phyloP scores from a whole-genome alignment of 2,329 filamentous ascomycete genomes.

The Aureobasidium namibiae region DNA sequence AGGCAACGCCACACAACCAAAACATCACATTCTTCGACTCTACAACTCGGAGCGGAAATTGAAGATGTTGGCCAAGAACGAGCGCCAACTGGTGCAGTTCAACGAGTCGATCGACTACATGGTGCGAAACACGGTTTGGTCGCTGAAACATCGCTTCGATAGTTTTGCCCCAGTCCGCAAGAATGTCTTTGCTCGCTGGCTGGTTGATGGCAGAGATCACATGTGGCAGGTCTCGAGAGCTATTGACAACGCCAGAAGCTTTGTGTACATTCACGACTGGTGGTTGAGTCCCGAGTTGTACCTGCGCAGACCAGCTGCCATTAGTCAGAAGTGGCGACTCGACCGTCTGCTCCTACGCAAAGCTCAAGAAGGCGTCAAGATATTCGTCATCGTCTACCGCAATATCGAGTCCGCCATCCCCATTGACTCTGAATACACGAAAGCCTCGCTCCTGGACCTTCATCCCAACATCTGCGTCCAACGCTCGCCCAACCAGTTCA shows the following conservation, averaged over 20 bases:
- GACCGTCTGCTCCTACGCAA: conserved; percentile 90
- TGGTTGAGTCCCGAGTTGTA: conserved; percentile 97
- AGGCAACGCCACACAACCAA: conserved; percentile 48
- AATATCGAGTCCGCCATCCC: conserved; percentile 96
- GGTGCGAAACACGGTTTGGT: conserved; percentile 75
- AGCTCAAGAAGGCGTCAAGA: conserved; percentile 88
- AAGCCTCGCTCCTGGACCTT: conserved; percentile 88
- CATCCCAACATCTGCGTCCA: conserved; percentile 96
- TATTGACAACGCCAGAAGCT: conserved; percentile 93
- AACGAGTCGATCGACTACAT: conserved; percentile 87
- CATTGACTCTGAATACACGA: conserved; percentile 97
- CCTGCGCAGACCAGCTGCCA: conserved; percentile 83
- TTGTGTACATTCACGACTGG: conserved; percentile 99
- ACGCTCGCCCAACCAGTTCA: conserved; percentile 91
- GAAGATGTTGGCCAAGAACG: conserved; percentile 83
- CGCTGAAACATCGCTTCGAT: conserved; percentile 73
- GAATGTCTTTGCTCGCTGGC: conserved; percentile 86
- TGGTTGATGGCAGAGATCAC: conserved; percentile 93
- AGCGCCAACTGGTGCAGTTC: conserved; percentile 82
- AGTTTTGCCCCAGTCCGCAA: conserved; percentile 88
- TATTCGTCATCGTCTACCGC: conserved; percentile 95
- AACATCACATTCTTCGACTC: conserved; percentile 83
- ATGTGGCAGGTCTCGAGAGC: conserved; percentile 99
- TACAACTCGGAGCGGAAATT: conserved; percentile 87
- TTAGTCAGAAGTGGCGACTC: conserved; percentile 95